phyloP scores from a whole-genome alignment of 805 yeast species.

The Teunomyces kruisii region DNA sequence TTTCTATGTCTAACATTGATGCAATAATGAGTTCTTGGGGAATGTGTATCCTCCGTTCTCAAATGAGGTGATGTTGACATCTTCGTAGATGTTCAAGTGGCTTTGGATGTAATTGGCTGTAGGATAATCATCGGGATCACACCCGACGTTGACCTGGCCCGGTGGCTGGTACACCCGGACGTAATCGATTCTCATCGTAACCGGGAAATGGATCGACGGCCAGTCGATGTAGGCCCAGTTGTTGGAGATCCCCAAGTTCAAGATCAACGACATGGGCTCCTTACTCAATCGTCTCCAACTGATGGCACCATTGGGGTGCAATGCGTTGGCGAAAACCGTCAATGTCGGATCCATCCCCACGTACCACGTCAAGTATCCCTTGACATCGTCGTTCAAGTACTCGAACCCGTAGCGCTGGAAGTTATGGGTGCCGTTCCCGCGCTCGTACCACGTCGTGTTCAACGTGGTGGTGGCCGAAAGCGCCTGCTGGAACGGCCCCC shows the following conservation, averaged over 20 bases:
- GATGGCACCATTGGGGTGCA: slow-evolving; percentile 89
- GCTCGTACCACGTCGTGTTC: slow-evolving; percentile 80
- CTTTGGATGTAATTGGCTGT: slow-evolving; percentile 77
- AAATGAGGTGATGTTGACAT: slow-evolving; percentile 76
- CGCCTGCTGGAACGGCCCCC: slow-evolving; percentile 95
- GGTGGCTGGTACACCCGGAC: slow-evolving; percentile 88
- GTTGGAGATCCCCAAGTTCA: slow-evolving; percentile 41
- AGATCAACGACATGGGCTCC: slow-evolving; percentile 74
- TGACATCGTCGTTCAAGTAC: slow-evolving; percentile 59
- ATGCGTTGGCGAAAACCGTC: slow-evolving; percentile 68
- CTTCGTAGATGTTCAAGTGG: slow-evolving; percentile 68
- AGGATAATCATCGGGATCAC: slow-evolving; percentile 87
- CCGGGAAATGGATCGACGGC: slow-evolving; percentile 73
- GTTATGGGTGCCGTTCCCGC: slow-evolving; percentile 47
- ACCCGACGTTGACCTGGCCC: slow-evolving; percentile 58
- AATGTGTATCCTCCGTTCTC: slow-evolving; percentile 60
- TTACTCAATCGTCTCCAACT: slow-evolving; percentile 78
- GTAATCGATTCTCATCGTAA: slow-evolving; percentile 72
- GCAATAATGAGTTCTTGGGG: slow-evolving; percentile 39
- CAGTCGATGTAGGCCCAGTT: slow-evolving; percentile 43
- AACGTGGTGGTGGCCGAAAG: slow-evolving; percentile 78
- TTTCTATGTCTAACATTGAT: slow-evolving; percentile 6
- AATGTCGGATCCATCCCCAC: slow-evolving; percentile 79
- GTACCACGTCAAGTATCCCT: slow-evolving; percentile 83
- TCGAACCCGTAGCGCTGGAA: slow-evolving; percentile 81